Conservation (phyloP, 208 protist species). For the Trypanosomatidae sp. region DNA sequence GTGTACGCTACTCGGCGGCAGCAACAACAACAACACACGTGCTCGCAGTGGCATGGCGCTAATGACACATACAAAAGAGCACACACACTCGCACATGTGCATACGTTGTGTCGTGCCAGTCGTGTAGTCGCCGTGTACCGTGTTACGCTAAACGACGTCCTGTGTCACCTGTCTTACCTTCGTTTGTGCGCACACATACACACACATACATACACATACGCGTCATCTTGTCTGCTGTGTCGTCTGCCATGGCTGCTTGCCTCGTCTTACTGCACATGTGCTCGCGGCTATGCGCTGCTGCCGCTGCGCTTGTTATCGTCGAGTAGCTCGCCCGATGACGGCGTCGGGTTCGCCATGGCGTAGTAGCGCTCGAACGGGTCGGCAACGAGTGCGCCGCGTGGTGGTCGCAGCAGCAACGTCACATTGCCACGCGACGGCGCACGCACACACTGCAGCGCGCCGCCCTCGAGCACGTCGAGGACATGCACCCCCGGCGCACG, state of each 20-base stretch:
- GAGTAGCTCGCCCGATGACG: slow-evolving; percentile 33
- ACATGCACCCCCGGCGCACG: slow-evolving; percentile 25
- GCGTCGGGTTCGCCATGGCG: slow-evolving; percentile 73
- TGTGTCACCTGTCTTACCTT: neutral
- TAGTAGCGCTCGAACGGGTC: slow-evolving; percentile 80
- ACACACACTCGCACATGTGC: too few relatives aligned
- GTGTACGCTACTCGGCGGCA: too few relatives aligned
- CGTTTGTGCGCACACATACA: neutral
- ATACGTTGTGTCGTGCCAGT: too few relatives aligned
- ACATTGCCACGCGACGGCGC: slow-evolving; percentile 21
- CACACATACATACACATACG: neutral
- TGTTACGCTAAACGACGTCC: neutral
- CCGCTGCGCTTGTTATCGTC: neutral
- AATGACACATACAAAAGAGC: too few relatives aligned
- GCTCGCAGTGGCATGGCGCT: too few relatives aligned
- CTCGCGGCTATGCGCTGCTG: too few relatives aligned
- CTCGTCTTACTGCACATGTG: neutral
- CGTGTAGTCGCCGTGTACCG: too few relatives aligned
- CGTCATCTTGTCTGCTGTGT: neutral
- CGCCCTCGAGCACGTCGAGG: slow-evolving; percentile 51
- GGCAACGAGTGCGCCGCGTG: slow-evolving; percentile 35
- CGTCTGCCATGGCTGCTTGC: neutral
- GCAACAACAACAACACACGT: too few relatives aligned
- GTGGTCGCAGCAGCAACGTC: slow-evolving; percentile 27
- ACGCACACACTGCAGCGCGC: slow-evolving; percentile 9